Evolutionary conservation across 441 rosid genomes (phyloP).

Genomic region (Euphorbia schlechtendalii): DNA sequence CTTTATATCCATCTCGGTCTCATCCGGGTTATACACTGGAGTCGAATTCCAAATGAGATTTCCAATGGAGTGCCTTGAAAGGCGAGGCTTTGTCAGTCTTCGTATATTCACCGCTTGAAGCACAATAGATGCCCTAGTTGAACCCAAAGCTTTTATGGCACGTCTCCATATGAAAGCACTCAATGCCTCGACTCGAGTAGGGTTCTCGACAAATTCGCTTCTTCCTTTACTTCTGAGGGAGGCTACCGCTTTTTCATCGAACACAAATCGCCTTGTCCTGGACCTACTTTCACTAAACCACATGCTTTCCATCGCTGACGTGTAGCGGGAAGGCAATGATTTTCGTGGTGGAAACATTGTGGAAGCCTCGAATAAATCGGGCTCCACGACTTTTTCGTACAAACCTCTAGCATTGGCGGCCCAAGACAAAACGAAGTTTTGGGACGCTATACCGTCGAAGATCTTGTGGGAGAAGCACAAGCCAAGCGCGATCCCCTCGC

Average conservation of each 20-base stretch:
- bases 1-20: background rate
- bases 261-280: slow-evolving; percentile 12
- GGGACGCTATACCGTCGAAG: slow-evolving; percentile 8
- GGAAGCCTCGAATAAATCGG: slow-evolving; percentile 11
- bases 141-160: slow-evolving; percentile 4
- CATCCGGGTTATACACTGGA: background rate
- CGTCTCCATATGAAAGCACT: slow-evolving; percentile 16
- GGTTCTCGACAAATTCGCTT: slow-evolving; percentile 2
- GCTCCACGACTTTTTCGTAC: background rate
- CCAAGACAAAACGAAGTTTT: slow-evolving; percentile 13
- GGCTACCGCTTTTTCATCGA: slow-evolving; percentile 1
- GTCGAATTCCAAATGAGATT: slow-evolving; percentile 12
- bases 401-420: slow-evolving; percentile 11
- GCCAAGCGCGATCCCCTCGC: slow-evolving; percentile 23
- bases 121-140: background rate
- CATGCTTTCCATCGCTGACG: background rate
- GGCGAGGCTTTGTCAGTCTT: slow-evolving; percentile 7
- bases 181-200: slow-evolving; percentile 9
- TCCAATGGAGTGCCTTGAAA: slow-evolving; percentile 11
- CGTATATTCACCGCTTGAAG: slow-evolving; percentile 3
- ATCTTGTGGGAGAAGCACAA: slow-evolving; percentile 17
- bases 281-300: background rate
- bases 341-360: slow-evolving; percentile 8
- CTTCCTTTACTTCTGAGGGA: background rate
- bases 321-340: background rate